Conservation (phyloP, 768 basidiomycete genomes). For the Podaxis mareebaensis region DNA sequence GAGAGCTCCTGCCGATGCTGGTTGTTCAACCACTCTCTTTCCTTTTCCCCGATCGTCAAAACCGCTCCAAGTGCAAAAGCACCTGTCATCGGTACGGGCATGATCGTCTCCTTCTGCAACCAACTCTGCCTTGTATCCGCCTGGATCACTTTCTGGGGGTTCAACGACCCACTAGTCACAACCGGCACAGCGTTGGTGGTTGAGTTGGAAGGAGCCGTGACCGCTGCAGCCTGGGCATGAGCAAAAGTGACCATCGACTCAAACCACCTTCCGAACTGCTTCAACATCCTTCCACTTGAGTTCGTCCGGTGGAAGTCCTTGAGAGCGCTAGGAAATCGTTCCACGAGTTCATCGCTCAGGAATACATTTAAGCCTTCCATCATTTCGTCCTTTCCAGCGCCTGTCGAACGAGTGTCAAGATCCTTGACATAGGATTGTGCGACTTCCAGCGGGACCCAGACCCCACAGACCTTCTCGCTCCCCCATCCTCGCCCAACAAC, state of each 20-base stretch:
- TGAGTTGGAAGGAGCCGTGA: slow-evolving; percentile 14
- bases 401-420: slow-evolving; percentile 34
- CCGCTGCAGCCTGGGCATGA: slow-evolving; percentile 21
- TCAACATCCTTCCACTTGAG: slow-evolving; percentile 45
- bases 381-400: slow-evolving; percentile 24
- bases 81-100: slow-evolving; percentile 11
- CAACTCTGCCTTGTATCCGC: slow-evolving; percentile 18
- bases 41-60: slow-evolving; percentile 11
- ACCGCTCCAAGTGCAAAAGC: slow-evolving; percentile 18
- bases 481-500: slow-evolving; percentile 56
- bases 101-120: slow-evolving; percentile 17
- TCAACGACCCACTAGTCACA: slow-evolving; percentile 12
- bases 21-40: slow-evolving; percentile 2
- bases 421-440: slow-evolving; percentile 55
- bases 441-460: slow-evolving; percentile 66
- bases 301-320: slow-evolving; percentile 57
- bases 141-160: slow-evolving; percentile 23
- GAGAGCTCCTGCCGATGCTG: slow-evolving; percentile 3
- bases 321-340: slow-evolving; percentile 62
- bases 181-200: slow-evolving; percentile 14
- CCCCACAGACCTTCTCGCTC: slow-evolving; percentile 54
- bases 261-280: slow-evolving; percentile 69
- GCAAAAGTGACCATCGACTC: slow-evolving; percentile 46
- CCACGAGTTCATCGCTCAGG: slow-evolving; percentile 60
- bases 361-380: slow-evolving; percentile 47